A percentile compares a stretch with the other conserved stretches of the same genome.
phyloP scores from a whole-genome alignment of 371 early-diverging fungal species.

The Smittium culicis region DNA sequence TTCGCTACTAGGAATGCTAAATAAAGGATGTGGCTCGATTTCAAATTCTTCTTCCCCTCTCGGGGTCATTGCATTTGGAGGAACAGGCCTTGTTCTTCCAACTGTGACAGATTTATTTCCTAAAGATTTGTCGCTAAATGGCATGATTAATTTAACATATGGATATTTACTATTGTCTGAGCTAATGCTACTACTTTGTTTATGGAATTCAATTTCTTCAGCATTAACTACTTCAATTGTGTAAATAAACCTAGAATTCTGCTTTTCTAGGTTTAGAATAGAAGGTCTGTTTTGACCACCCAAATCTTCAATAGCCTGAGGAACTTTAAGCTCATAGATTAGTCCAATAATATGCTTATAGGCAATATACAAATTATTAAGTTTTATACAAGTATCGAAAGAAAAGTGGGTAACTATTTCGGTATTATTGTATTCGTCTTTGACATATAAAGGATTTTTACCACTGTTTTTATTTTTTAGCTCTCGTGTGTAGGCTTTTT shows the following conservation, averaged over 20 bases:
- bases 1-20: constrained; percentile 30
- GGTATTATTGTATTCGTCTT: too few relatives aligned
- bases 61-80: constrained; percentile 58
- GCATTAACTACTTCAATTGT: constrained; percentile 35
- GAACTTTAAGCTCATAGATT: constrained; percentile 23
- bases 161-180: constrained; percentile 52
- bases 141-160: constrained; percentile 46
- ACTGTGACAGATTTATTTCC: constrained; percentile 22
- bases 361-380: constrained; percentile 30
- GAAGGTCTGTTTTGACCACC: constrained; percentile 29
- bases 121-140: constrained; percentile 34
- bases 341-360: constrained; percentile 25
- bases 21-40: constrained; percentile 9
- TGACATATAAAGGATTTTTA: too few relatives aligned
- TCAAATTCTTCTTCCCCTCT: constrained; percentile 87
- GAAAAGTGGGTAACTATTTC: constrained; percentile 17
- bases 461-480: too few relatives aligned
- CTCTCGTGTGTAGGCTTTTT: too few relatives aligned
- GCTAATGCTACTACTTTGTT: constrained; percentile 32
- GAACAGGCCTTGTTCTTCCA: constrained; percentile 39
- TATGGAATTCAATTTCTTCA: constrained; percentile 35
- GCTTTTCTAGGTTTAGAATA: constrained; percentile 4
- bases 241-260: constrained; percentile 13
- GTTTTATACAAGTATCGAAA: constrained; percentile 26
- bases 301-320: constrained; percentile 18